Base-by-base conservation (phyloP, 805 yeast species). In the Metschnikowia drakensbergensis region DNA sequence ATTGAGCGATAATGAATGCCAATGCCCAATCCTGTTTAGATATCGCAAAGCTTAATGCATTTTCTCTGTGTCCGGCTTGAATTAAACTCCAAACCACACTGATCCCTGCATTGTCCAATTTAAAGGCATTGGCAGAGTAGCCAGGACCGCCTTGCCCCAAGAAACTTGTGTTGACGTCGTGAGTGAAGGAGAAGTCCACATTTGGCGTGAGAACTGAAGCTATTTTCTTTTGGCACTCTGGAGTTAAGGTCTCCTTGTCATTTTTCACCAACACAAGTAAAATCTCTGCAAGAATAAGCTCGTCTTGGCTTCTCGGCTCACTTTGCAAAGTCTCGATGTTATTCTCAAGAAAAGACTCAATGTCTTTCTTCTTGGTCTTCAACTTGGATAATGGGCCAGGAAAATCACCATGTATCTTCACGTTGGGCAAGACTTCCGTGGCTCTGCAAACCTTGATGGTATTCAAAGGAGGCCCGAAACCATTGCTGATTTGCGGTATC, bases 1-100 rank as follows among this genome's bases (percentile, higher is more conserved):
- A 64, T 51, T 83, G 77, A 1, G 95, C 83, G 43, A 91, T 69
- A 29, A 89, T 62, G 47, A 92, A 66, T 0, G 96, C 86, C 64
- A 90, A 72, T 0, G 92, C 82, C 85, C 88, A 91, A 54, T 88
- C 87, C 7, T 81, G 77, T 46, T 80, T 77, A 1, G 76, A 71
- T 17, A 90, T 62, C 1, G 94, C 83, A 47, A 74, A 68, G 25
- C 76, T 71, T 42, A 90, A 65, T 0, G 96, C 97, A 4, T 74
- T 77, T 10, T 78, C 80, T 25, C 82, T 78, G 48, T 83, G 75
- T 1, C 97, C 97, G 4, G 69, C 65, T 54, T 81, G 83, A 35
- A 82, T 68, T 37, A 72, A 54, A 36, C 58, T 52, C 56, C 69
- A 69, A 3, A 69, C 66, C 27, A 60, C 55, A 49, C 66, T 63